These are phyloP conservation scores for Tilletia walkeri DNA, from an alignment of 1,284 basidiomycete genomes.

Conservation along the genomic window DNA sequence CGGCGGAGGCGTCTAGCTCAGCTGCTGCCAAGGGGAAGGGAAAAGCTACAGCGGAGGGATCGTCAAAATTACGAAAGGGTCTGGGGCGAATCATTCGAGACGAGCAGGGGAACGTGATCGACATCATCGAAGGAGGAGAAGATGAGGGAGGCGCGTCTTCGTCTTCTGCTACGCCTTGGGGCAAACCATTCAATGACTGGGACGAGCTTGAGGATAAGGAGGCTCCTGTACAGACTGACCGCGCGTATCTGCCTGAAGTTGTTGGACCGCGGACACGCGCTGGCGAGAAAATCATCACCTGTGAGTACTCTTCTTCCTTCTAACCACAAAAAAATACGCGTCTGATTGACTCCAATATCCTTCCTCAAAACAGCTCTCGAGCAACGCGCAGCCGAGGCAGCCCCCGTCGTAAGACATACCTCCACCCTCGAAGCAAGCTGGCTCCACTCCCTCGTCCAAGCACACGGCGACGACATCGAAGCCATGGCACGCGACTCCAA, in stretches of 20 bases:
- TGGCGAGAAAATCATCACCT: neutral
- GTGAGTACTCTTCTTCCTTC: neutral
- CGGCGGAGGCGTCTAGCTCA: neutral
- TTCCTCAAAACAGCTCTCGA: constrained; percentile 59
- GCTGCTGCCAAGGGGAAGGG: constrained; percentile 10
- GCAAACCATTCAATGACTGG: constrained; percentile 33
- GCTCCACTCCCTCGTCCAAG: constrained; percentile 68
- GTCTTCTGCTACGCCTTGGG: constrained; percentile 51
- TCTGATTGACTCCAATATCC: neutral
- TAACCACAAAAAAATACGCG: neutral
- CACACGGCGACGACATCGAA: constrained; percentile 71
- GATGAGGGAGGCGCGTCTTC: constrained; percentile 55
- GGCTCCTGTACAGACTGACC: constrained; percentile 15
- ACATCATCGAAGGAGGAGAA: constrained; percentile 68
- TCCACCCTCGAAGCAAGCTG: constrained; percentile 71
- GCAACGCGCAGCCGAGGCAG: constrained; percentile 59
- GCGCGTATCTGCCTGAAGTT: neutral
- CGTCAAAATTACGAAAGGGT: constrained; percentile 60
- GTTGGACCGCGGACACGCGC: neutral
- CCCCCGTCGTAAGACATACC: constrained; percentile 64
- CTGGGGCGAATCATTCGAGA: constrained; percentile 84
- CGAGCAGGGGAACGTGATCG: constrained; percentile 73
- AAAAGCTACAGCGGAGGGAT: neutral
- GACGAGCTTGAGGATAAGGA: constrained; percentile 20
- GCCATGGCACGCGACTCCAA: constrained; percentile 77